Percentiles rank a stretch among this genome's conserved stretches.
phyloP scores from a whole-genome alignment of 345 rosid genomes.

The Aethionema arabicum region DNA sequence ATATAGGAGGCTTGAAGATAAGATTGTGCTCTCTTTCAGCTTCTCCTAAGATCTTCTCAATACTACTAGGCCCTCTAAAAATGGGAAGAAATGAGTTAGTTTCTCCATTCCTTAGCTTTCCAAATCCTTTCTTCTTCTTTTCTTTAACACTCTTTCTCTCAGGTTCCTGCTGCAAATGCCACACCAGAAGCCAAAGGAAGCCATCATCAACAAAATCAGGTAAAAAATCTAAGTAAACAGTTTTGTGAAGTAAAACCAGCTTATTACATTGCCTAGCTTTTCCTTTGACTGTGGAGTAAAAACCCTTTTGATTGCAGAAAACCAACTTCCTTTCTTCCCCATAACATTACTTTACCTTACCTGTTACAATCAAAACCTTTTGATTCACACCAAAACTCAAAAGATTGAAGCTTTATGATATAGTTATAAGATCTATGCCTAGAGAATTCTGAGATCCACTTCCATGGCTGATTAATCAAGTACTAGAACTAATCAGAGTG shows the following conservation, averaged over 20 bases:
- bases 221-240: conserved; percentile 4
- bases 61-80: conserved; percentile 89
- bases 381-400: conserved; percentile 7
- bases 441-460: conserved; percentile 3
- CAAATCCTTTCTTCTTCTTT: conserved; percentile 72
- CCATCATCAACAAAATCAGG: conserved; percentile 19
- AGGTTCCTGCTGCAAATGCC: conserved; percentile 45
- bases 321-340: conserved; percentile 97
- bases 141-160: conserved; percentile 64
- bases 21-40: conserved; percentile 86
- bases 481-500: not conserved
- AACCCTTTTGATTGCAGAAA: conserved; percentile 86
- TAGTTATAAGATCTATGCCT: conserved; percentile 30
- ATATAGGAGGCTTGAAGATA: conserved; percentile 65
- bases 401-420: conserved; percentile 20
- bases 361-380: conserved; percentile 30
- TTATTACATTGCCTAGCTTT: conserved; percentile 63
- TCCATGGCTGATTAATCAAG: not conserved
- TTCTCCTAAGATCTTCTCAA: conserved; percentile 88
- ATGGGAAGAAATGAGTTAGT: conserved; percentile 80
- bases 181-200: conserved; percentile 24
- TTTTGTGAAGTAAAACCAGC: conserved; percentile 1
- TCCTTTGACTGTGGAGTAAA: conserved; percentile 73
- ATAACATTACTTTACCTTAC: conserved; percentile 67
- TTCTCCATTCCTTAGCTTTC: conserved; percentile 61